A percentile compares a stretch with the other conserved stretches of the same genome.
These are phyloP conservation scores for Lachnellula cervina DNA, from an alignment of 2,329 filamentous ascomycete species.

Conservation along the genomic window DNA sequence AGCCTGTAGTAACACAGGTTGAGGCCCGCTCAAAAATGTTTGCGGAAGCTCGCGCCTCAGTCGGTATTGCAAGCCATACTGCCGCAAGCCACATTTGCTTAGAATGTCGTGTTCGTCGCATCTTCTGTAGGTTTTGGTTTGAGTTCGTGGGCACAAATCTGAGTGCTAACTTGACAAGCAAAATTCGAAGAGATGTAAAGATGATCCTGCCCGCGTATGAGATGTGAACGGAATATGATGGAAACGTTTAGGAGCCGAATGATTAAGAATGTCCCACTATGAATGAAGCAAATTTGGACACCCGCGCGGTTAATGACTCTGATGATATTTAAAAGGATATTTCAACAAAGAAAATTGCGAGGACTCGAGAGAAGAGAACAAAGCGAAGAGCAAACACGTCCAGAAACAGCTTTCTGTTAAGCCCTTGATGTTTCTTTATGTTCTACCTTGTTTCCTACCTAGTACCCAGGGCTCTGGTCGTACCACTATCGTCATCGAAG, in stretches of 20 bases:
- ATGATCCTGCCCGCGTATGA: background rate
- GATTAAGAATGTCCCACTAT: background rate
- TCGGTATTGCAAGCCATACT: constrained; percentile 31
- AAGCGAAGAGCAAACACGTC: constrained; percentile 15
- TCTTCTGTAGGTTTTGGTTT: constrained; percentile 6
- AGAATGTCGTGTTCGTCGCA: constrained; percentile 16
- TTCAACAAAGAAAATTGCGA: constrained; percentile 24
- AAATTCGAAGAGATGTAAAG: background rate
- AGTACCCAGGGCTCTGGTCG: background rate
- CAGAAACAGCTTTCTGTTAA: constrained; percentile 13
- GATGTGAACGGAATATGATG: background rate
- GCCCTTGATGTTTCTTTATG: constrained; percentile 15
- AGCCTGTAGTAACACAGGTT: constrained; percentile 47
- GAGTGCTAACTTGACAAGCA: background rate
- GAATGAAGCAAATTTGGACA: constrained; percentile 3
- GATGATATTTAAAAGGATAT: constrained; percentile 11
- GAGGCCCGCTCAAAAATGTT: constrained; percentile 40
- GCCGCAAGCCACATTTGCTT: constrained; percentile 16
- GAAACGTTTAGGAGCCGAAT: constrained; percentile 2
- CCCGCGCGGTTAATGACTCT: constrained; percentile 21
- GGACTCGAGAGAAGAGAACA: constrained; percentile 26
- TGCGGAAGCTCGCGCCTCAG: constrained; percentile 36
- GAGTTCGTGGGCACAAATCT: background rate
- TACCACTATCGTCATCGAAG: constrained; percentile 17
- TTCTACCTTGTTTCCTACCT: constrained; percentile 22